Evolutionary conservation across 73 alveolate species (phyloP), one percentile per base, ranked within the genome.

Genomic region (Paramecium primaurelia): DNA sequence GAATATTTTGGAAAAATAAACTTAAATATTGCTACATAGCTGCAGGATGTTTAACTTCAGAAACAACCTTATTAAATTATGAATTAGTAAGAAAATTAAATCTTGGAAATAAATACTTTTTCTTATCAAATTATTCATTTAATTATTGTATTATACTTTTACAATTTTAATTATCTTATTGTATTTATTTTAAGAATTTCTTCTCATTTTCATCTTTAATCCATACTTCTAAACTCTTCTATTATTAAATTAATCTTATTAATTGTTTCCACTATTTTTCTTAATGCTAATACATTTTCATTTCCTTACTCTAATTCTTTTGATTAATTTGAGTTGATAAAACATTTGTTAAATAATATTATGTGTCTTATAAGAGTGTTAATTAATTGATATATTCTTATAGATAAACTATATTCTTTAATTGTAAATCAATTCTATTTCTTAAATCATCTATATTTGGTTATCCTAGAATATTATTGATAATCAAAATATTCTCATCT

Each of bases 11-110:
- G 30, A 64, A 64, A 64, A 64, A 64, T 3, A 64, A n/a, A 32
- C 51, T 32, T 34, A 64, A 12, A 64, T 64, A 64, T 32, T 64
- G 49, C 8, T 64, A 64, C 84, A 64, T 64, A 8, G 84, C 84
- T 11, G 84, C 84, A 12, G 84, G 84, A 10, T 64, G 84, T 64
- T 64, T 64, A 32, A 64, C 84, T 64, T 64, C 84, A 12, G 84
- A 64, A 28, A 64, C 84, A 28, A 64, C 84, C 47, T 64, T 64
- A 10, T 34, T 64, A 14, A 64, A 64, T 64, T 64, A 9, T 9
- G 84, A 28, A 64, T 64, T 64, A 2, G 84, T 64, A 32, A 64
- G 47, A 12, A 64, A 64, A 34, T 64, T 64, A 26, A 64, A 64
- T 28, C 84, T 28, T 14, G 84, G 84, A 64, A 64, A 64, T 12